A percentile compares a stretch with the other conserved stretches of the same genome.
Evolutionary conservation across 345 rosid genomes (phyloP).

Genomic region (sweet orange (Citrus sinensis)): DNA sequence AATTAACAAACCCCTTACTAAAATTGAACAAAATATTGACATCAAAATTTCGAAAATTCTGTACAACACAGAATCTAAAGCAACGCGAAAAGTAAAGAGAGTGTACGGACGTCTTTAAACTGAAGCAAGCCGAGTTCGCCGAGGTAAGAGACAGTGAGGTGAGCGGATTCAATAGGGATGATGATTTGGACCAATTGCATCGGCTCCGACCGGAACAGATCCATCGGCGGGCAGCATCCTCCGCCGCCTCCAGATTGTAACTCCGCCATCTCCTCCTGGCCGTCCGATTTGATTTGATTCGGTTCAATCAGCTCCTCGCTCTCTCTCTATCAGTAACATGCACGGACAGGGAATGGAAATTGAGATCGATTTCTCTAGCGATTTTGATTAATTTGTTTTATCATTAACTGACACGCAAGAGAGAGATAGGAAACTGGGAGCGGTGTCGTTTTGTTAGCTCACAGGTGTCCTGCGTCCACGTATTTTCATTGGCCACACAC

Average conservation of each 20-base stretch:
- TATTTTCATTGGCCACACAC: no score
- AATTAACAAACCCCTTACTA: not conserved
- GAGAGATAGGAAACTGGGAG: constrained; percentile 1
- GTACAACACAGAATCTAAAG: constrained; percentile 3
- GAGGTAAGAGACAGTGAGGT: constrained; percentile 82
- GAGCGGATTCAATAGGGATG: constrained; percentile 90
- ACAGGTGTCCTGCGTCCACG: not conserved
- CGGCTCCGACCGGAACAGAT: constrained; percentile 86
- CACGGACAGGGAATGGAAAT: not conserved
- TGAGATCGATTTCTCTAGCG: not conserved
- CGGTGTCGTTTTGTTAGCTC: not conserved
- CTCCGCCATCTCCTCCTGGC: constrained; percentile 44
- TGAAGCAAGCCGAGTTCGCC: constrained; percentile 91
- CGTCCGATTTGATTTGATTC: constrained; percentile 10
- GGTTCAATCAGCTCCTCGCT: not conserved
- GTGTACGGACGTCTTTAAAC: constrained; percentile 83
- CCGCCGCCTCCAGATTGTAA: constrained; percentile 23
- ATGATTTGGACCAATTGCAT: constrained; percentile 94
- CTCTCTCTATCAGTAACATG: not conserved
- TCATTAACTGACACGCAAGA: not conserved
- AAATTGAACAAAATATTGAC: not conserved
- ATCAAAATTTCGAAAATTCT: not conserved
- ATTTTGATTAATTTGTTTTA: not conserved
- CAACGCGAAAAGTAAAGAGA: not conserved
- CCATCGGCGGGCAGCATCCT: constrained; percentile 93